Evolutionary conservation across 164 flowering plant genomes (phyloP).

Genomic region (Annona cherimola): DNA sequence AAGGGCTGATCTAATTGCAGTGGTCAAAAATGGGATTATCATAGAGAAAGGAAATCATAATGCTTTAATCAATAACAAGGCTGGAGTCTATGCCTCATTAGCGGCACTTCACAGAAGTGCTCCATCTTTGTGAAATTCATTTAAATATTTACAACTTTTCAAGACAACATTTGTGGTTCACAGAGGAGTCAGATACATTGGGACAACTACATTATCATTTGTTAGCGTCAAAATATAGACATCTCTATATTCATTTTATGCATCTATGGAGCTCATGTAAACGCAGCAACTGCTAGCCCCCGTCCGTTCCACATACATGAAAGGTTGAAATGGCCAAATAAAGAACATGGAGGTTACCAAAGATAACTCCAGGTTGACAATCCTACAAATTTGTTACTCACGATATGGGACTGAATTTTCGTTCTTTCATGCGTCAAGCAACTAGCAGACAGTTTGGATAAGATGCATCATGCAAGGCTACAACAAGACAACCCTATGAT

Average conservation of each 20-base stretch:
- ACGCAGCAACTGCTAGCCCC: not conserved
- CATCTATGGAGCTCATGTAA: not conserved
- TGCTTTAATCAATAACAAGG: constrained; percentile 8
- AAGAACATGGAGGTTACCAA: not conserved
- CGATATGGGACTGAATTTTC: too few relatives aligned
- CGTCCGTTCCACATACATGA: not conserved
- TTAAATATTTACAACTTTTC: not conserved
- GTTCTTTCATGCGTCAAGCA: too few relatives aligned
- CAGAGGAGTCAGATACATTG: not conserved
- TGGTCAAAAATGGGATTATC: constrained; percentile 20
- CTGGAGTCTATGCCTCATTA: constrained; percentile 20
- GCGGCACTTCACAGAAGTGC: constrained; percentile 19
- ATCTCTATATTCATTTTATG: not conserved
- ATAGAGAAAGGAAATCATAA: constrained; percentile 24
- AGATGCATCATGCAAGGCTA: too few relatives aligned
- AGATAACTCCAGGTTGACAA: not conserved
- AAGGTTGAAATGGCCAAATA: not conserved
- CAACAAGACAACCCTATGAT: not conserved
- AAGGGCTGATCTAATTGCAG: constrained; percentile 16
- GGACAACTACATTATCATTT: too few relatives aligned
- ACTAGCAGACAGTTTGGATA: too few relatives aligned
- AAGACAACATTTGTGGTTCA: not conserved
- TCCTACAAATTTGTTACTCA: too few relatives aligned
- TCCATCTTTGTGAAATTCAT: constrained; percentile 1
- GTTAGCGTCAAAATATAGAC: not conserved